Conservation (phyloP, 306 rosid species). For the Castanea crenata region DNA sequence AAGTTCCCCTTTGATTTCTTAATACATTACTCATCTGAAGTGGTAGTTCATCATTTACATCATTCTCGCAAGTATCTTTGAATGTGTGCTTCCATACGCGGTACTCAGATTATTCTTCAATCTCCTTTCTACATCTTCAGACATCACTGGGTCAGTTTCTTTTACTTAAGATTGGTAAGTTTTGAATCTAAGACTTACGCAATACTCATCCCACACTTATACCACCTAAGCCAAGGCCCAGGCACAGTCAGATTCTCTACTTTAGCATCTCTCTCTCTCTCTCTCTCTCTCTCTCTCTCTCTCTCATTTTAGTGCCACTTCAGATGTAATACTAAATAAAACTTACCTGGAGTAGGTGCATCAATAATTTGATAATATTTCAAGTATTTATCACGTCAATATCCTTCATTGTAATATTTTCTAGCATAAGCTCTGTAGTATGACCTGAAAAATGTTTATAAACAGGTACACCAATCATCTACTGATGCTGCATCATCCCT, state of each 20-base stretch:
- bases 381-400: background rate
- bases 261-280: background rate
- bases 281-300: background rate
- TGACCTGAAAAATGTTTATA: background rate
- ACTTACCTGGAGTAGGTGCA: background rate
- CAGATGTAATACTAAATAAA: background rate
- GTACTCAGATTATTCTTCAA: background rate
- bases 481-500: slow-evolving; percentile 97
- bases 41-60: background rate
- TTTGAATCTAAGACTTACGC: background rate
- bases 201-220: background rate
- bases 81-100: background rate
- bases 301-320: background rate
- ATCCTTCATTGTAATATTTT: background rate
- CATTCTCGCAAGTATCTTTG: background rate
- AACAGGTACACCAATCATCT: slow-evolving; percentile 96
- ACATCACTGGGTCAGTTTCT: background rate
- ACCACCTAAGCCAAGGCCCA: background rate
- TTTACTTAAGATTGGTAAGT: background rate
- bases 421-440: background rate
- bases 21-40: background rate
- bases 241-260: background rate
- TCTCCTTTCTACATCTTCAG: background rate
- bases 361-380: background rate
- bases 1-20: background rate